Evolutionary conservation across 371 early-diverging fungal species (phyloP).

Genomic region (Mortierella sp.): DNA sequence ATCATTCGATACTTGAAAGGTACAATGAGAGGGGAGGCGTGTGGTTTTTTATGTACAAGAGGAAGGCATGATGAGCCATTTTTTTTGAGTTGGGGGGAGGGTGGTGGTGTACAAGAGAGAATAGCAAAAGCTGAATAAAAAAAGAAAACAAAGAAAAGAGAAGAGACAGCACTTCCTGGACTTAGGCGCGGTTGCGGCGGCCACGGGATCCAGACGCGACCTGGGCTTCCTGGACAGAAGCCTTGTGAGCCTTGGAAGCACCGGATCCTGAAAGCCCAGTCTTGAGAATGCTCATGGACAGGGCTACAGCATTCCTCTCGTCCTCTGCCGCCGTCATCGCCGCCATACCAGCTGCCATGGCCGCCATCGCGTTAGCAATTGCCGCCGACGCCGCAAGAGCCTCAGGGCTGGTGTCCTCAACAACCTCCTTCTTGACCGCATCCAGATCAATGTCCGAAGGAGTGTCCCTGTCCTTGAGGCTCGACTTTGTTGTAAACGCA

Average conservation of each 20-base stretch:
- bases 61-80: not conserved
- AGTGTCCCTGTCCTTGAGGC: not conserved
- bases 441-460: not conserved
- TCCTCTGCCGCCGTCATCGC: slow-evolving; percentile 51
- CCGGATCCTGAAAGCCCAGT: not conserved
- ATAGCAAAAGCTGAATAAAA: not conserved
- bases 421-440: not conserved
- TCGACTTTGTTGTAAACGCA: not conserved
- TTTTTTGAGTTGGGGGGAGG: not conserved
- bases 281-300: slow-evolving; percentile 8
- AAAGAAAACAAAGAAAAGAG: not conserved
- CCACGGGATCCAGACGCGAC: not conserved
- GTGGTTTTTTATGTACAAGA: slow-evolving; percentile 4
- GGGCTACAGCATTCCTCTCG: slow-evolving; percentile 22
- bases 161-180: too few species aligned
- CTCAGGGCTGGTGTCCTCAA: slow-evolving; percentile 32
- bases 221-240: not conserved
- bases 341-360: slow-evolving; percentile 51
- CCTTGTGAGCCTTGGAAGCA: not conserved
- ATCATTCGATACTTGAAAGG: not conserved
- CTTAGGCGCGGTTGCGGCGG: not conserved
- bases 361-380: slow-evolving; percentile 52
- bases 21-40: not conserved
- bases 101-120: not conserved
- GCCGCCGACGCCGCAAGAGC: slow-evolving; percentile 31